A percentile compares a stretch with the other conserved stretches of the same genome.
phyloP scores from a whole-genome alignment of 1,139 yeast genomes.

The Candida tropicalis region DNA sequence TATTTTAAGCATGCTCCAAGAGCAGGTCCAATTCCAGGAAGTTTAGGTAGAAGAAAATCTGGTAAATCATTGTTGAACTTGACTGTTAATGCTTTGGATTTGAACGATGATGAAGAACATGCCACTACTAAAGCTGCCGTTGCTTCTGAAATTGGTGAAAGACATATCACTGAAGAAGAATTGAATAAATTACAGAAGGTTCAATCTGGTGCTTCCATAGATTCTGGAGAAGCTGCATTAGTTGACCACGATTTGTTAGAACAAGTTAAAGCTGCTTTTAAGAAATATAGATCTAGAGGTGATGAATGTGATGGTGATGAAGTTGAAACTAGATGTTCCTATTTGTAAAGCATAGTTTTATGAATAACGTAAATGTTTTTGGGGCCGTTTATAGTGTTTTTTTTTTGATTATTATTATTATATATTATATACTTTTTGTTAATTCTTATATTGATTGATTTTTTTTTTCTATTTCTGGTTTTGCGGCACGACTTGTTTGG shows the following conservation, averaged over 20 bases:
- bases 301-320: conserved; percentile 56
- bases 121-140: conserved; percentile 22
- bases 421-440: too few relatives aligned
- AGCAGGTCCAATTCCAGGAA: conserved; percentile 58
- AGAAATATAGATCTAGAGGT: conserved; percentile 41
- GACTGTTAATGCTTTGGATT: conserved; percentile 66
- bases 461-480: too few relatives aligned
- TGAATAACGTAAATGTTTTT: too few relatives aligned
- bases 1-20: conserved; percentile 40
- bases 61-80: conserved; percentile 69
- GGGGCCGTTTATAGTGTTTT: too few relatives aligned
- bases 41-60: conserved; percentile 64
- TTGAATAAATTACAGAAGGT: conserved; percentile 31
- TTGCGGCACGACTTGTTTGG: too few relatives aligned
- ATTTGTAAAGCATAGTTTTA: too few relatives aligned
- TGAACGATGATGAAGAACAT: conserved; percentile 60
- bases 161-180: conserved; percentile 24
- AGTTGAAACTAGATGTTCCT: conserved; percentile 49
- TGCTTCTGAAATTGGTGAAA: conserved; percentile 19
- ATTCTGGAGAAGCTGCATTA: conserved; percentile 21
- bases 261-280: conserved; percentile 58
- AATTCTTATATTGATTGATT: too few relatives aligned
- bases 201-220: conserved; percentile 39
- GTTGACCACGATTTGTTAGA: conserved; percentile 45
- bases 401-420: too few relatives aligned